Base-by-base conservation (phyloP, 768 basidiomycete genomes). In the Erythrobasidium yunnanense region DNA sequence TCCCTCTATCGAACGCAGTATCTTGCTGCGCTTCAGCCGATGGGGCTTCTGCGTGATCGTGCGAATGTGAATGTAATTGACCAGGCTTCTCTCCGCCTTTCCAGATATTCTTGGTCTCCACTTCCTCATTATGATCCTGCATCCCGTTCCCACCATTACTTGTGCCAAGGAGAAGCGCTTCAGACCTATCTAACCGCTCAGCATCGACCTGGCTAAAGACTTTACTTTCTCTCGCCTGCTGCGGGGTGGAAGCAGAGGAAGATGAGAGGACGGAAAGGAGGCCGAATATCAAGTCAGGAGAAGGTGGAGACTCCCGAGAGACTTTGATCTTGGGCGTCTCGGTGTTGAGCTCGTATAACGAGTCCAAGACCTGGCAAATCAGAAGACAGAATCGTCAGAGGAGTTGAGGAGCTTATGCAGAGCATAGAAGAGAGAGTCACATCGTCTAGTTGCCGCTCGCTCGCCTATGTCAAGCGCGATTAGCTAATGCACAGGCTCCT, bases 261-360 rank as follows among this genome's bases (percentile, higher is more conserved):
- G 52, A 54, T 35, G 15, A n/a, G 18, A 7, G 8, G 18, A 55
- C 7, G 17, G 51, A 38, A 15, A 66, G 51, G 85, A 93, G 75
- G n/a, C 90, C 90, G 73, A 96, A 92, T 58, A 95, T 82, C 27
- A 96, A 77, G 27, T 80, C 78, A 0, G 90, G 88, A 70, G 85
- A 83, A 23, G 92, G 83, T 3, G 86, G 54, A 80, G 78, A 47
- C 80, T 79, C 11, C 81, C 83, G 56, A 81, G 77, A 68, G 46
- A 63, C 42, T 83, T 88, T 66, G 80, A 95, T 81, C 76, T 90
- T 89, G 5, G 90, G 90, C 2, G 92, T 95, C 27, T 79, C 77
- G 71, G 95, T 90, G 75, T 96, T 96, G 52, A 96, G 81, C 3
- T 88, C 90, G 75, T 86, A 80, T 15, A 96, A 81, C 70, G 90